phyloP scores from a whole-genome alignment of 495 filamentous ascomycete species.

The Hypoxylon cercidicola region DNA sequence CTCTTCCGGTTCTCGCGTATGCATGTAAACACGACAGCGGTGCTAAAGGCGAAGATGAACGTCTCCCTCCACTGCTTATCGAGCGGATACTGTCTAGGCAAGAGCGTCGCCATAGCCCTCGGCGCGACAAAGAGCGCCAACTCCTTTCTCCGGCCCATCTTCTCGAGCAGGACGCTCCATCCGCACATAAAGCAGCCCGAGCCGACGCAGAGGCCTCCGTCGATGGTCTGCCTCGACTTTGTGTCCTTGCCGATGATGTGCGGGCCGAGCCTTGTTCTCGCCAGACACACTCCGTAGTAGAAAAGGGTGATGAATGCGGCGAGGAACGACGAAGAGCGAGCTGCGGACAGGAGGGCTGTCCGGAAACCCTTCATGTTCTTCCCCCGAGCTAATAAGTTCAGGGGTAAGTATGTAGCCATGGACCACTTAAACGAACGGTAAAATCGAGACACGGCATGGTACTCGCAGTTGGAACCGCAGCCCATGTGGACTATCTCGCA shows the following conservation, averaged over 20 bases:
- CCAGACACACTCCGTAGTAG: conserved; percentile 89
- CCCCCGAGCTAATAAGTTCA: conserved; percentile 73
- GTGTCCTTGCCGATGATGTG: conserved; percentile 65
- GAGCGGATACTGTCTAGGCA: conserved; percentile 76
- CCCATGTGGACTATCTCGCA: conserved; percentile 93
- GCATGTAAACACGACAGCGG: conserved; percentile 79
- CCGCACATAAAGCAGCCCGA: conserved; percentile 83
- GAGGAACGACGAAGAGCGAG: conserved; percentile 83
- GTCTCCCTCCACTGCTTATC: conserved; percentile 82
- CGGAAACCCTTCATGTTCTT: conserved; percentile 54
- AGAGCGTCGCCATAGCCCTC: conserved; percentile 77
- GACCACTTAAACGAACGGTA: conserved; percentile 76
- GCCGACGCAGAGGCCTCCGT: conserved; percentile 76
- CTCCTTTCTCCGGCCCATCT: conserved; percentile 74
- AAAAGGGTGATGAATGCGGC: conserved; percentile 83
- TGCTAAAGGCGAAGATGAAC: conserved; percentile 75
- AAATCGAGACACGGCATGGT: conserved; percentile 78
- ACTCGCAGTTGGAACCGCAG: conserved; percentile 78
- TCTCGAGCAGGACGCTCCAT: conserved; percentile 84
- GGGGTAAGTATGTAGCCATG: conserved; percentile 81
- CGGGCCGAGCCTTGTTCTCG: conserved; percentile 83
- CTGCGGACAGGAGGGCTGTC: conserved; percentile 67
- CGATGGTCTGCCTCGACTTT: conserved; percentile 54
- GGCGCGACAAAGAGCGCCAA: conserved; percentile 88
- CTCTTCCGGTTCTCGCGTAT: conserved; percentile 70